phyloP scores from a whole-genome alignment of 495 filamentous ascomycete genomes.

The Diplogelasinospora grovesii region DNA sequence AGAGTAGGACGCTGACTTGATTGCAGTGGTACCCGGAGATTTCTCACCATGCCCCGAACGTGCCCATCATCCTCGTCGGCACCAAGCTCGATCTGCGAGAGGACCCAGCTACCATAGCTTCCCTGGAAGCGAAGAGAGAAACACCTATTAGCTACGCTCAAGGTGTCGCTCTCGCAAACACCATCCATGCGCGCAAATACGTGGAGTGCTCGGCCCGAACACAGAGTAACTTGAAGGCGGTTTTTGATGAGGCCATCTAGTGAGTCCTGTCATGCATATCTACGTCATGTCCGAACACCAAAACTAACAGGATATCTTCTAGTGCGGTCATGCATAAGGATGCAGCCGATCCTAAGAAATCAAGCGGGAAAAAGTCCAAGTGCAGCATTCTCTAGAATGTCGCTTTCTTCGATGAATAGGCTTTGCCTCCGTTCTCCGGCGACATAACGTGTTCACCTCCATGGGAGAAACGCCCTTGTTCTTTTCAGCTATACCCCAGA shows the following conservation, averaged over 20 bases:
- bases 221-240: conserved; percentile 91
- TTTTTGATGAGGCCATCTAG: conserved; percentile 97
- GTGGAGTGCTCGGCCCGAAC: conserved; percentile 97
- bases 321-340: too few species aligned
- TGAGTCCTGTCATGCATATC: conserved; percentile 41
- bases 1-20: conserved; percentile 9
- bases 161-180: conserved; percentile 76
- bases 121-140: conserved; percentile 80
- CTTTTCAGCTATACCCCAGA: too few species aligned
- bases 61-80: conserved; percentile 94
- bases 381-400: conserved; percentile 80
- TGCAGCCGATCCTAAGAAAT: too few species aligned
- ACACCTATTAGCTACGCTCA: conserved; percentile 86
- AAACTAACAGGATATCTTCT: conserved; percentile 19
- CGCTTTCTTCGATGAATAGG: too few species aligned
- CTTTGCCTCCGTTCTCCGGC: too few species aligned
- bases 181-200: conserved; percentile 91
- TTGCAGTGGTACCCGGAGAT: conserved; percentile 92
- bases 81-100: conserved; percentile 96
- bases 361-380: conserved; percentile 58
- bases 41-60: conserved; percentile 88
- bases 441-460: too few species aligned
- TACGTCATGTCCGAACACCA: not conserved
- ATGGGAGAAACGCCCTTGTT: too few species aligned
- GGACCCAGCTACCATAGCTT: conserved; percentile 70